These are phyloP conservation scores for Pseudogymnoascus sp. DNA, from an alignment of 2,329 filamentous ascomycete genomes.

Conservation along the genomic window DNA sequence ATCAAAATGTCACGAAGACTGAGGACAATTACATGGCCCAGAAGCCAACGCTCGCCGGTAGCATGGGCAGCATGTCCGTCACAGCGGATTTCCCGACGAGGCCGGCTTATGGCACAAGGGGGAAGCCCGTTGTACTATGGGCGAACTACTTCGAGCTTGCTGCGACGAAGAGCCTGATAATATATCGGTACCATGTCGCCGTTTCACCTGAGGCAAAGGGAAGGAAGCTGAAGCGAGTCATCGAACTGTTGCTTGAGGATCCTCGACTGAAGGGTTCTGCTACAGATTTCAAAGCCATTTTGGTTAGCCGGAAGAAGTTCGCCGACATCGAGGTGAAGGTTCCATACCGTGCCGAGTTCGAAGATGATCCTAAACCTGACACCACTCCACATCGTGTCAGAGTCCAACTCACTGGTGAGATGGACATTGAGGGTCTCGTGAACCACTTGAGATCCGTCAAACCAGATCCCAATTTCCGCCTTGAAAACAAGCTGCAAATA, in stretches of 20 bases:
- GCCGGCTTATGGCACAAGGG: constrained; percentile 21
- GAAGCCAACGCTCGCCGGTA: constrained; percentile 2
- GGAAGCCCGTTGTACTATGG: constrained; percentile 21
- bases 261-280: constrained; percentile 13
- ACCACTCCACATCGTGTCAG: constrained; percentile 12
- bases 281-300: constrained; percentile 21
- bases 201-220: constrained; percentile 17
- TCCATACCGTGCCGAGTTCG: constrained; percentile 11
- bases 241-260: constrained; percentile 25
- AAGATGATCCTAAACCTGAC: constrained; percentile 12
- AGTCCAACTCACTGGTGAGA: constrained; percentile 16
- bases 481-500: constrained; percentile 35
- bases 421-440: constrained; percentile 12
- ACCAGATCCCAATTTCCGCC: constrained; percentile 6
- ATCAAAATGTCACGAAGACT: constrained; percentile 7
- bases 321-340: neutral
- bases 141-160: constrained; percentile 26
- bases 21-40: constrained; percentile 10
- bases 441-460: constrained; percentile 9
- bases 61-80: constrained; percentile 8
- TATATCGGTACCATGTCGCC: constrained; percentile 25
- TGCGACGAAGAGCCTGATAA: constrained; percentile 15
- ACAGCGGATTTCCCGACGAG: constrained; percentile 11
- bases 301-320: constrained; percentile 1
- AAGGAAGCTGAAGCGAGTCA: constrained; percentile 22